phyloP scores from a whole-genome alignment of 2,329 filamentous ascomycete genomes.

The Sordariomycetes sp. region DNA sequence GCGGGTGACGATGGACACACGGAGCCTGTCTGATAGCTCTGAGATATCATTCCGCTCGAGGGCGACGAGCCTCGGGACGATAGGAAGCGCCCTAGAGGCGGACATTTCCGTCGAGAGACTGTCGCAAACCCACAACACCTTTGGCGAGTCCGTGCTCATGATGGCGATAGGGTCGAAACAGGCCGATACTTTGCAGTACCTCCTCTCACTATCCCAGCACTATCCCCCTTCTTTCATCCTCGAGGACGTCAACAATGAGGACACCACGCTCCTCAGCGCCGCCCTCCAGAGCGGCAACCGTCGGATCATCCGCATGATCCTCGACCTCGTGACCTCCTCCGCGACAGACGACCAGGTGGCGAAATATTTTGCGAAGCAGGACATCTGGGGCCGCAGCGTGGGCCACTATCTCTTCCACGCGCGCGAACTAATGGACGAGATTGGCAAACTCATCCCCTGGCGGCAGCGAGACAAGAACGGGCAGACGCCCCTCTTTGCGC shows the following conservation, averaged over 20 bases:
- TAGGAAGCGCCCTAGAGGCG: constrained; percentile 61
- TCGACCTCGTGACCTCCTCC: constrained; percentile 54
- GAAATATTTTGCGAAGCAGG: constrained; percentile 62
- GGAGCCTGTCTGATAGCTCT: constrained; percentile 79
- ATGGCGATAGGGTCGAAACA: constrained; percentile 69
- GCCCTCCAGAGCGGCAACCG: constrained; percentile 74
- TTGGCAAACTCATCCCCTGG: constrained; percentile 77
- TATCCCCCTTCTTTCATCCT: constrained; percentile 61
- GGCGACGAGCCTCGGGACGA: constrained; percentile 64
- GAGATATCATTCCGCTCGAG: constrained; percentile 72
- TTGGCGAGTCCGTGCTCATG: constrained; percentile 78
- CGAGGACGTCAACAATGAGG: constrained; percentile 78
- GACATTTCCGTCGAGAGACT: constrained; percentile 75
- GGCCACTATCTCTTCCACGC: constrained; percentile 96
- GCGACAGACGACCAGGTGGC: constrained; percentile 41
- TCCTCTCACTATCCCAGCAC: constrained; percentile 64
- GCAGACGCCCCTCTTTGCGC: constrained; percentile 90
- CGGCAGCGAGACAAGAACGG: constrained; percentile 87
- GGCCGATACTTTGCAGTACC: constrained; percentile 60
- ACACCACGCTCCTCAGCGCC: constrained; percentile 77
- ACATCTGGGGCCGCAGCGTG: constrained; percentile 74
- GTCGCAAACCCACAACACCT: constrained; percentile 53
- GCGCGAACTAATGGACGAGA: constrained; percentile 62
- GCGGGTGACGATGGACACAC: constrained; percentile 77
- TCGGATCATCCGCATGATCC: constrained; percentile 60